A percentile compares a stretch with the other conserved stretches of the same genome.
phyloP scores from a whole-genome alignment of 768 basidiomycete genomes.

The Chalciporus piperatus region DNA sequence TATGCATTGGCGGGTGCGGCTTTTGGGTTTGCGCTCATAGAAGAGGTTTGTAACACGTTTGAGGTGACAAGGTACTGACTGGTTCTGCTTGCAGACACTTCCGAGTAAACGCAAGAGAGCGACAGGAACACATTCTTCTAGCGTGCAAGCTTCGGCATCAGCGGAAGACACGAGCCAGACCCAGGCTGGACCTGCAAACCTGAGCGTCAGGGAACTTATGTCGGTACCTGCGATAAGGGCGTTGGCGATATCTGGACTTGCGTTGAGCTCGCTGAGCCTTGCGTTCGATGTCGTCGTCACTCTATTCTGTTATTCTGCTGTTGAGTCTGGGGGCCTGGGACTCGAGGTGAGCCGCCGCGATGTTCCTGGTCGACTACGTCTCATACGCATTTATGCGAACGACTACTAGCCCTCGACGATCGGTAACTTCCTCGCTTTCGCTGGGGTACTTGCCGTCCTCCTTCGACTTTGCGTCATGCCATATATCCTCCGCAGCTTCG shows the following conservation, averaged over 20 bases:
- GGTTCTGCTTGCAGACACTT: too few relatives aligned
- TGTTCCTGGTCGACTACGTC: too few relatives aligned
- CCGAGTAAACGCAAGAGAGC: too few relatives aligned
- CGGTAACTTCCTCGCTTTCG: conserved; percentile 52
- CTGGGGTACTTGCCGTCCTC: conserved; percentile 45
- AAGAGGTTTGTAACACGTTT: conserved; percentile 24
- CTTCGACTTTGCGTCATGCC: conserved; percentile 55
- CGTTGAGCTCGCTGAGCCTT: conserved; percentile 49
- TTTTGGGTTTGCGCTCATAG: conserved; percentile 14
- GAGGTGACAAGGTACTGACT: too few relatives aligned
- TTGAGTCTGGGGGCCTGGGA: conserved; percentile 52
- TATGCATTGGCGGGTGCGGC: conserved; percentile 7
- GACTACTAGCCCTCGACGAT: conserved; percentile 59
- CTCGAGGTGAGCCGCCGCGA: conserved; percentile 40
- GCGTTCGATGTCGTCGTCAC: conserved; percentile 64
- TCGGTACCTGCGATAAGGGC: conserved; percentile 51
- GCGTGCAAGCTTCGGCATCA: too few relatives aligned
- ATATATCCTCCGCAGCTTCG: conserved; percentile 45
- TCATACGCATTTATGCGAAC: too few relatives aligned
- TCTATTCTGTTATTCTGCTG: conserved; percentile 59
- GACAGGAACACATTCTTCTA: too few relatives aligned
- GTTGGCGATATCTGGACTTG: conserved; percentile 49
- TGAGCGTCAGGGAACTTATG: conserved; percentile 36
- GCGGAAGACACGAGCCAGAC: too few relatives aligned
- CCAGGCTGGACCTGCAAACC: conserved; percentile 10